phyloP scores from a whole-genome alignment of 768 basidiomycete species.

The Holtermanniella nyarrowii region DNA sequence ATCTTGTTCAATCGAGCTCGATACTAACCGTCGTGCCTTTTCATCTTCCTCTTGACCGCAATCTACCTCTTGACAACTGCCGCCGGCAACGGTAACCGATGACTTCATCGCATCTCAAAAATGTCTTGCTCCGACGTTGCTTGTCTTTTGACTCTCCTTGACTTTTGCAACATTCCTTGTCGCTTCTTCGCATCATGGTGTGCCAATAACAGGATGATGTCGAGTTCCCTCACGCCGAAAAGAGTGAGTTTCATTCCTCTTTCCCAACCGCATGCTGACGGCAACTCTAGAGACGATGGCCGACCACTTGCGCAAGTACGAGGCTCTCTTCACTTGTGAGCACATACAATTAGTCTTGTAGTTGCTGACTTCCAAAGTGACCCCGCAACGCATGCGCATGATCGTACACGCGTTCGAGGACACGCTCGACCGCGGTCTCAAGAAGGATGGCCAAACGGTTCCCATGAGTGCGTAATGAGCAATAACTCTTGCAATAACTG shows the following conservation, averaged over 20 bases:
- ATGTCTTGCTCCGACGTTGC: neutral
- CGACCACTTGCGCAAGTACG: conserved; percentile 84
- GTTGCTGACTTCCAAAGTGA: conserved; percentile 21
- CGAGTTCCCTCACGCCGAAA: conserved; percentile 84
- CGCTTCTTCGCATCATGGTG: no score
- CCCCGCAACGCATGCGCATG: conserved; percentile 47
- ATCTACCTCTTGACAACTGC: neutral
- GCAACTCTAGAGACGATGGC: conserved; percentile 58
- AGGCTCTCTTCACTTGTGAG: conserved; percentile 57
- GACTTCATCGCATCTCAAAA: neutral
- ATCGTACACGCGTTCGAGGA: conserved; percentile 95
- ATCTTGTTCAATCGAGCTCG: neutral
- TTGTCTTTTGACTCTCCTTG: no score
- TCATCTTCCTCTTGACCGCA: neutral
- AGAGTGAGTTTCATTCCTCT: conserved; percentile 47
- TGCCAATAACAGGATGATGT: conserved; percentile 46
- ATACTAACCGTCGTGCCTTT: neutral
- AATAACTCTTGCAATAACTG: neutral
- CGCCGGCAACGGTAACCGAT: neutral
- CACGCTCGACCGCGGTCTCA: conserved; percentile 72
- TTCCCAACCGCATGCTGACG: conserved; percentile 3
- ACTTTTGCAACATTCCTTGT: no score
- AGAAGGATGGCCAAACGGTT: conserved; percentile 73
- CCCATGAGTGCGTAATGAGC: conserved; percentile 33
- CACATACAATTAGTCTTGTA: conserved; percentile 15